Evolutionary conservation across 306 rosid genomes (phyloP).

Genomic region (Ammopiptanthus mongolicus): DNA sequence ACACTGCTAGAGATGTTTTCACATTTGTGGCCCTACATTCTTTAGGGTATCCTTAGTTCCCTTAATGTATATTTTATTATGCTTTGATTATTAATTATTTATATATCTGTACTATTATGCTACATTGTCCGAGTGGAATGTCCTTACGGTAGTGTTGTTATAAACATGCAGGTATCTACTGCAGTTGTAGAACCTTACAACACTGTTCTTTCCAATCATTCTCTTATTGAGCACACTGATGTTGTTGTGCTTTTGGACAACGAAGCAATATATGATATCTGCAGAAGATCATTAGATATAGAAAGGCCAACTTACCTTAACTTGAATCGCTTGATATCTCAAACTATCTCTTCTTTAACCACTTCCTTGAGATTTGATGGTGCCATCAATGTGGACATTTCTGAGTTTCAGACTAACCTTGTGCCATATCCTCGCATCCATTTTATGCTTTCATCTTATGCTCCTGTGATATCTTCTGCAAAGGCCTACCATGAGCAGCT

Average conservation of each 20-base stretch:
- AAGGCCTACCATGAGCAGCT: constrained; percentile 68
- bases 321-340: constrained; percentile 72
- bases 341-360: constrained; percentile 66
- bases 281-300: constrained; percentile 66
- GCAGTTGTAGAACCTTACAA: constrained; percentile 89
- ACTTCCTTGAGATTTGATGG: constrained; percentile 84
- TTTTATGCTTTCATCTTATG: constrained; percentile 75
- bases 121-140: neutral
- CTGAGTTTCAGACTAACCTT: constrained; percentile 73
- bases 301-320: constrained; percentile 69
- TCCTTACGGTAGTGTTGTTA: neutral
- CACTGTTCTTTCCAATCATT: constrained; percentile 65
- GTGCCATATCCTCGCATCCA: constrained; percentile 83
- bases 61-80: neutral
- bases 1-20: neutral
- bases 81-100: neutral
- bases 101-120: neutral
- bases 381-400: constrained; percentile 68
- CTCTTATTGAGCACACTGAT: constrained; percentile 71
- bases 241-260: constrained; percentile 72
- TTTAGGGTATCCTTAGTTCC: neutral
- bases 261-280: constrained; percentile 76
- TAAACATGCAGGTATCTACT: constrained; percentile 57
- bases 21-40: neutral
- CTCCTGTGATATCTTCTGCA: constrained; percentile 64